A percentile compares a stretch with the other conserved stretches of the same genome.
Conservation (phyloP, 2,329 filamentous ascomycete genomes). For the Hirsutella rhossiliensis region DNA sequence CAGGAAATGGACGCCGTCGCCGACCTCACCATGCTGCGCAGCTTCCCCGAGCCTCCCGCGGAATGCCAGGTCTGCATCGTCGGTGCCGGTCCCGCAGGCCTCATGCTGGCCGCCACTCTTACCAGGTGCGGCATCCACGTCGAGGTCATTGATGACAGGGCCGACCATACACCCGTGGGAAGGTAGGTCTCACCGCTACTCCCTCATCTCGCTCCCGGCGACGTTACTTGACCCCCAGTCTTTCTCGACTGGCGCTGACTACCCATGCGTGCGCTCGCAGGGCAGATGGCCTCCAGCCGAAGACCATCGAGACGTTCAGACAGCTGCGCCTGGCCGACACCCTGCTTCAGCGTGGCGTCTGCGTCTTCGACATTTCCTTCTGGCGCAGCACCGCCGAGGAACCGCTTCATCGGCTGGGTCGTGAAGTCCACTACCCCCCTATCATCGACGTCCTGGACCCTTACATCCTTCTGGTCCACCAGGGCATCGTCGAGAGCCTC, state of each 20-base stretch:
- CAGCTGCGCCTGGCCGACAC: slow-evolving; percentile 63
- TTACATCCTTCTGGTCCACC: slow-evolving; percentile 50
- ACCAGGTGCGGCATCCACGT: slow-evolving; percentile 54
- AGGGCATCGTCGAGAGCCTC: slow-evolving; percentile 63
- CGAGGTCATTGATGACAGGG: slow-evolving; percentile 55
- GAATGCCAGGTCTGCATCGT: slow-evolving; percentile 39
- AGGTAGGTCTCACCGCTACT: slow-evolving; percentile 18
- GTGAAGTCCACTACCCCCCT: slow-evolving; percentile 58
- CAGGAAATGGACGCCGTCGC: slow-evolving; percentile 26
- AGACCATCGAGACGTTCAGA: slow-evolving; percentile 65
- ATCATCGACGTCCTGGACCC: slow-evolving; percentile 44
- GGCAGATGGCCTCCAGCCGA: slow-evolving; percentile 65
- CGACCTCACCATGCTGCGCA: slow-evolving; percentile 35
- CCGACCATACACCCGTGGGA: slow-evolving; percentile 55
- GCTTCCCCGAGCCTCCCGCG: slow-evolving; percentile 32
- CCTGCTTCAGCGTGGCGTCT: slow-evolving; percentile 53
- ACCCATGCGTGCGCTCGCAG: slow-evolving; percentile 17
- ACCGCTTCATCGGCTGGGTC: slow-evolving; percentile 46
- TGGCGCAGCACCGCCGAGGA: slow-evolving; percentile 46
- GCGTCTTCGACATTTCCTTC: slow-evolving; percentile 64
- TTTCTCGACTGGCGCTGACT: background rate
- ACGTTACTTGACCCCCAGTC: background rate
- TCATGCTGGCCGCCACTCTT: slow-evolving; percentile 44
- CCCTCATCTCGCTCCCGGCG: background rate
- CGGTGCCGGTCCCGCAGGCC: slow-evolving; percentile 42